Percentiles rank a stretch among this genome's conserved stretches.
Conservation (phyloP, 2,329 filamentous ascomycete species). For the Xylogone sp. region DNA sequence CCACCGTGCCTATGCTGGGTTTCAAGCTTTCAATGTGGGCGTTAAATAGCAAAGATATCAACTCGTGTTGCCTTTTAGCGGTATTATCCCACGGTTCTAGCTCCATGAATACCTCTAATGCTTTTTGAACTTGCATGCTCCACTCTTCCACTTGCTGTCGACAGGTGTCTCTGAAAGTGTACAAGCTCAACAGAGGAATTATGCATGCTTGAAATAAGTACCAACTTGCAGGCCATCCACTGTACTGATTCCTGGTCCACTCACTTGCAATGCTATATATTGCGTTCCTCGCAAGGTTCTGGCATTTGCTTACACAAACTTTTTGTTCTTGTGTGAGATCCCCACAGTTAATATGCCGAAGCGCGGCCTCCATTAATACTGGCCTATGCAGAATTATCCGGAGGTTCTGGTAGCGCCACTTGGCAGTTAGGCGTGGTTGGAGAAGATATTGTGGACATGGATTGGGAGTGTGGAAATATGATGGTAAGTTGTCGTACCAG, state of each 20-base stretch:
- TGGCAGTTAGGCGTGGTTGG: slow-evolving; percentile 9
- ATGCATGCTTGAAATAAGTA: slow-evolving; percentile 17
- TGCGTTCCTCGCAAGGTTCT: slow-evolving; percentile 5
- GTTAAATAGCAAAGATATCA: neutral
- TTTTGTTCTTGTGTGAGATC: slow-evolving; percentile 6
- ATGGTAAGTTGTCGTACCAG: slow-evolving; percentile 8
- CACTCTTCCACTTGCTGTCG: slow-evolving; percentile 3
- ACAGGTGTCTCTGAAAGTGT: slow-evolving; percentile 1
- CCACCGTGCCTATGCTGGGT: neutral
- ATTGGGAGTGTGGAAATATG: slow-evolving; percentile 3
- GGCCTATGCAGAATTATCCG: slow-evolving; percentile 18
- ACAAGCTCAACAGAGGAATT: slow-evolving; percentile 8
- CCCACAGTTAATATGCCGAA: slow-evolving; percentile 9
- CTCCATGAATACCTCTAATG: neutral
- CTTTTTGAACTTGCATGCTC: slow-evolving; percentile 1
- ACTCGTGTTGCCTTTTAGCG: neutral
- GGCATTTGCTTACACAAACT: slow-evolving; percentile 5
- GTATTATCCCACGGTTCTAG: neutral
- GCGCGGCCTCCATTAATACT: slow-evolving; percentile 12
- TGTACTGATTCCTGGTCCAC: slow-evolving; percentile 10
- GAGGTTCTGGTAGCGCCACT: slow-evolving; percentile 19
- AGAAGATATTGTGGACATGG: slow-evolving; percentile 3
- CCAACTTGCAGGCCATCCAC: slow-evolving; percentile 13
- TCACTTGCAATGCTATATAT: slow-evolving; percentile 3
- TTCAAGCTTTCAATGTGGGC: neutral